A percentile compares a stretch with the other conserved stretches of the same genome.
These are phyloP conservation scores for Tothia fuscella DNA, from an alignment of 2,329 filamentous ascomycete species.

Conservation along the genomic window DNA sequence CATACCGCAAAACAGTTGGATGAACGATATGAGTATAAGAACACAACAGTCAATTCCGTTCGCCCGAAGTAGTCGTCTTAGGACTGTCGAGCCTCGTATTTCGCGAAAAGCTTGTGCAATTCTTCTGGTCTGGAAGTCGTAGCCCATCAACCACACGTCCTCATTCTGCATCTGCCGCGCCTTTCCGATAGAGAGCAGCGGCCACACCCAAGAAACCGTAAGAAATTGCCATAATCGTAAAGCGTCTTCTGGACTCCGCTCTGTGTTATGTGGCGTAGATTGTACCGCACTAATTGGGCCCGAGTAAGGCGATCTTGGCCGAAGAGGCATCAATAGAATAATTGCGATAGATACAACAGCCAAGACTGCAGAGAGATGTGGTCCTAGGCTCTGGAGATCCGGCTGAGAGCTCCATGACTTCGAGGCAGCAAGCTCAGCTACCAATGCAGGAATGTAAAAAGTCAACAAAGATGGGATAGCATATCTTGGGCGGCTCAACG, in stretches of 20 bases:
- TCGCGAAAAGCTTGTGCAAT: slow-evolving; percentile 65
- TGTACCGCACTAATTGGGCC: slow-evolving; percentile 49
- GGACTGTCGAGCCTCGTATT: slow-evolving; percentile 56
- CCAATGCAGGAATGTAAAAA: slow-evolving; percentile 23
- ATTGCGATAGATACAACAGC: slow-evolving; percentile 34
- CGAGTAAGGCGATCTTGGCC: slow-evolving; percentile 43
- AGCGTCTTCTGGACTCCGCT: slow-evolving; percentile 68
- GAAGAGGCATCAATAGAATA: slow-evolving; percentile 58
- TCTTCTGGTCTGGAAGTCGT: slow-evolving; percentile 68
- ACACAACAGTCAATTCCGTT: slow-evolving; percentile 3
- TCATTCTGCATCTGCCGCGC: slow-evolving; percentile 57
- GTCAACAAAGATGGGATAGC: slow-evolving; percentile 28
- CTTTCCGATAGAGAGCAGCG: slow-evolving; percentile 55
- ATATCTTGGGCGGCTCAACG: slow-evolving; percentile 28
- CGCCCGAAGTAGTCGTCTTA: slow-evolving; percentile 49
- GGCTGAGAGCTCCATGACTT: background rate
- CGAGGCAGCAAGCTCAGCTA: slow-evolving; percentile 18
- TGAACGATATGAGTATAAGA: slow-evolving; percentile 39
- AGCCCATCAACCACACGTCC: slow-evolving; percentile 71
- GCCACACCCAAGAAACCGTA: slow-evolving; percentile 70
- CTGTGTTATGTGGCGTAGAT: slow-evolving; percentile 40
- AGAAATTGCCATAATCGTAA: slow-evolving; percentile 73
- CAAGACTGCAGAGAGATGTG: slow-evolving; percentile 18
- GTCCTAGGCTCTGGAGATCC: slow-evolving; percentile 18
- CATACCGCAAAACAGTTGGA: slow-evolving; percentile 47